A percentile compares a stretch with the other conserved stretches of the same genome.
phyloP scores from a whole-genome alignment of 2,329 filamentous ascomycete species.

The Diaporthe destruens region DNA sequence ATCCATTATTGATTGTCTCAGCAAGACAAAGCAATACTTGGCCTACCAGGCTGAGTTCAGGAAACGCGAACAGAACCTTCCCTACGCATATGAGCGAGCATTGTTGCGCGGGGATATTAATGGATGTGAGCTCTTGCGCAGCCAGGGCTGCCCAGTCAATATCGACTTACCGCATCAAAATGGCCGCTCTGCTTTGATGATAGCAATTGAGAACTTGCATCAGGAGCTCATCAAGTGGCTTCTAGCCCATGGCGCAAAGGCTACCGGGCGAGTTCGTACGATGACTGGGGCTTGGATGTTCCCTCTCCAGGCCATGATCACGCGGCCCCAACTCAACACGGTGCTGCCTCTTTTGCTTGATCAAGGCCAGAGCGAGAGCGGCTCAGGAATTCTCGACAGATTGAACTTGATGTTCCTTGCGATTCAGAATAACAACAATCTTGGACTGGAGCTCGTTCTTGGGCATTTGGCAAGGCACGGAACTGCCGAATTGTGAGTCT shows the following conservation, averaged over 20 bases:
- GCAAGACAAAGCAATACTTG: too few species aligned
- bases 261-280: fast-evolving
- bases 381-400: background rate
- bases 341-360: background rate
- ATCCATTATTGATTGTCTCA: too few species aligned
- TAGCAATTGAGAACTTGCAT: background rate
- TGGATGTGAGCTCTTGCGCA: background rate
- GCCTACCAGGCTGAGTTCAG: too few species aligned
- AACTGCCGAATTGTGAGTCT: background rate
- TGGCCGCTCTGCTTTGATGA: background rate
- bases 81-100: too few species aligned
- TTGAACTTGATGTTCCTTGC: background rate
- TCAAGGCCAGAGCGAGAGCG: background rate
- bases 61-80: too few species aligned
- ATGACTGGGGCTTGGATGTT: fast-evolving
- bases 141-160: background rate
- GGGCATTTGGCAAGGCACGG: background rate
- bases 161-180: background rate
- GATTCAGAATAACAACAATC: background rate
- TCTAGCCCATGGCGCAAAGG: background rate
- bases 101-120: too few species aligned
- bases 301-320: background rate
- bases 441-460: background rate
- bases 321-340: background rate
- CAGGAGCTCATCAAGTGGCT: background rate